Evolutionary conservation across 179 eudicot genomes (phyloP), one percentile per base, ranked within the genome.

Genomic region (Carnegiea gigantea): DNA sequence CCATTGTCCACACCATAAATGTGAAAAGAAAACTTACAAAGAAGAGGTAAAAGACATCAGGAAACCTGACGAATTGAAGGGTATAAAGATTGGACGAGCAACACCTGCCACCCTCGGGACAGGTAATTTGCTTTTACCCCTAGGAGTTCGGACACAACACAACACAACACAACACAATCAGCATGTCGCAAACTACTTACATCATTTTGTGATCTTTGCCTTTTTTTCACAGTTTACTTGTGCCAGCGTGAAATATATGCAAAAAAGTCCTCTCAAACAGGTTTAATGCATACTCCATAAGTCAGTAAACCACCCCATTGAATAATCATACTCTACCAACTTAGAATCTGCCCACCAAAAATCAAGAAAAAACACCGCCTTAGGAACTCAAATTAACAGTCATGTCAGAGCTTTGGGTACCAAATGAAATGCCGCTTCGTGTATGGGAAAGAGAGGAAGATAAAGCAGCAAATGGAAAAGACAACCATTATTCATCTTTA

Each of bases 41-140:
- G 3, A 11, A 11, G 11, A 4, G 10, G 44, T 36, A 70, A 70
- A 70, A 14, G 73, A 30, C 73, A 70, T 23, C 3, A 36, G 73
- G 46, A 36, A 70, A 70, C 57, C 33, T 70, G 44, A 14, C 44
- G n/a, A 70, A 11, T 70, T 36, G 12, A 7, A 36, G 23, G 7
- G 10, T 1, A 30, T 0, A 18, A 70, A 15, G n/a, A 70, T 70
- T 70, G 73, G 73, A 30, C 1, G 44, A 70, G 33, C 44, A 70
- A 14, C 46, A 70, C 73, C 73, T 30, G 33, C 73, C 23, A 68
- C 73, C 72, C 73, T 70, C 73, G 73, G 73, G 73, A 70, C n/a
- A 18, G 46, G 18, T 8, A 36, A 70, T 15, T 68, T 70, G 10
- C 73, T 51, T 70, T 70, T 70, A 70, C 30, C 73, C 15, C 33